Conservation (phyloP, 73 alveolate genomes). For the Tetrahymena thermophila region DNA sequence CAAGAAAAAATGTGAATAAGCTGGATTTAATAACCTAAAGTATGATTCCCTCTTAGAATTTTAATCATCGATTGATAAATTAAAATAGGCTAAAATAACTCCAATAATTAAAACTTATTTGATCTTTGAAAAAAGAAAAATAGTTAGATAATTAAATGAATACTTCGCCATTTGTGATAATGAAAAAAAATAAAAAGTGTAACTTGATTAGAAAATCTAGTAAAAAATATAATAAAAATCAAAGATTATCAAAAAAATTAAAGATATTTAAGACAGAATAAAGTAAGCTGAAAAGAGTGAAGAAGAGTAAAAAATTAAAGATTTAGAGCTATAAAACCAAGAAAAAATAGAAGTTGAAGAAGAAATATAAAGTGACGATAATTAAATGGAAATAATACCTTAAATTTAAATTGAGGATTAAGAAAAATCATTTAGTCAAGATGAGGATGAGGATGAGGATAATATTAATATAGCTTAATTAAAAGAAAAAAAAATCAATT, state of each 20-base stretch:
- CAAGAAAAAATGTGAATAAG: background rate
- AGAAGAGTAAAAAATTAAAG: background rate
- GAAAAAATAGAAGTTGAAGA: background rate
- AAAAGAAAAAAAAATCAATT: no score
- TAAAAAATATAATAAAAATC: background rate
- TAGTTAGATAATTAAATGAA: background rate
- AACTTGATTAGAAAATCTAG: background rate
- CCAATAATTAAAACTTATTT: background rate
- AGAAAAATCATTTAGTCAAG: no score
- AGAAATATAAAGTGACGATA: background rate
- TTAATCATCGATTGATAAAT: background rate
- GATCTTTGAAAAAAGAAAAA: background rate
- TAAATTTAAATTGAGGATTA: background rate
- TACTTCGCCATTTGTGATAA: background rate
- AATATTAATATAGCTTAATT: no score
- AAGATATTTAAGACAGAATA: background rate
- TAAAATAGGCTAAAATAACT: background rate
- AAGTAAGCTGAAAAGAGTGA: background rate
- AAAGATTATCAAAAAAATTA: background rate
- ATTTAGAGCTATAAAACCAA: background rate
- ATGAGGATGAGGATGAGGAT: no score
- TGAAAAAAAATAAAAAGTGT: background rate
- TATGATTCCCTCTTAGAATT: background rate
- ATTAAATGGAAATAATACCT: background rate
- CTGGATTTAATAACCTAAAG: background rate